Evolutionary conservation across 371 early-diverging fungal genomes (phyloP), one percentile per base, ranked within the genome.

Genomic region (Blastocladiella emersonii): DNA sequence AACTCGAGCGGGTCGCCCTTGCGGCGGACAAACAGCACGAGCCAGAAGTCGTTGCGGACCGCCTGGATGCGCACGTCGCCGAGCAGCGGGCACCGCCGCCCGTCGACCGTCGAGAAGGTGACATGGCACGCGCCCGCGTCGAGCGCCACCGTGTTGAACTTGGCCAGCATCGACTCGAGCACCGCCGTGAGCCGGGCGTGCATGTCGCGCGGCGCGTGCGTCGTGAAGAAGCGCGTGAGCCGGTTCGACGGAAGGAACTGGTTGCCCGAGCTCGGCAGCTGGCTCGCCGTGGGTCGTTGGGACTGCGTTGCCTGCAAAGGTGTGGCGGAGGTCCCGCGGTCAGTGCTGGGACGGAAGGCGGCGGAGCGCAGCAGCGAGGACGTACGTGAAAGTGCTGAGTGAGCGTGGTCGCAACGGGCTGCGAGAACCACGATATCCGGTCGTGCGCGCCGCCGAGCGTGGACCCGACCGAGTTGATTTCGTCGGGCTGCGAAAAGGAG

Each of bases 61-160:
- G 74, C 71, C 45, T 77, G 81, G 7, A 84, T 71, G 34, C 65
- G 65, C 27, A 84, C 70, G 27, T 73, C 75, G 19, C 85, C 85
- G 32, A 76, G 71, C 60, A 85, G 61, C 32, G 79, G 82, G 62
- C 83, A 82, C 63, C 78, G 67, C 56, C 70, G 67, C 53, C 68
- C 73, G 66, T 85, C 85, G 7, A 81, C 81, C 0, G 83, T 82
- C 30, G 68, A 68, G 56, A 85, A 82, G 15, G 63, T 51, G 25
- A 83, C 76, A 70, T 76, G 66, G 8, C 5, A 30, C 7, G 1
- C 25, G 56, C 15, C 13, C 35, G 25, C n/a, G 34, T 60, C 27
- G 36, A 30, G 32, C 27, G 6, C 17, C 53, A 19, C 44, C 12
- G 72, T 70, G 37, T 77, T 78, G 63, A 74, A 73, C 1, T 75